phyloP scores from a whole-genome alignment of 140 eudicot genomes.

The Senecio squalidus region DNA sequence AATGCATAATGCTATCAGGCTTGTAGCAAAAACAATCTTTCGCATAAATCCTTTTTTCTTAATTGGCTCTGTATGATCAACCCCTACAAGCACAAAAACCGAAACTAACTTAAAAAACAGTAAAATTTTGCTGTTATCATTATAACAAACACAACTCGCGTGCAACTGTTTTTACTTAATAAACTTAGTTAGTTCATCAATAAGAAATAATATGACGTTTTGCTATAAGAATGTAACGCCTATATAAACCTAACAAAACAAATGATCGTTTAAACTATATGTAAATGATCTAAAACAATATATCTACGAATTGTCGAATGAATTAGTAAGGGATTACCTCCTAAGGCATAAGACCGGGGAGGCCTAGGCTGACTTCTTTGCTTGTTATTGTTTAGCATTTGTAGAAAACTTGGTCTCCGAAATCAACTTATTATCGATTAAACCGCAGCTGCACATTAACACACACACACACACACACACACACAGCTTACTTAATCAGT shows the following conservation, averaged over 20 bases:
- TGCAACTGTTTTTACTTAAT: neutral
- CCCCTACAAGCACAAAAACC: slow-evolving; percentile 38
- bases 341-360: slow-evolving; percentile 67
- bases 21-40: slow-evolving; percentile 51
- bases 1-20: slow-evolving; percentile 59
- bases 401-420: slow-evolving; percentile 21
- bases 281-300: neutral
- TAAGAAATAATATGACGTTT: slow-evolving; percentile 1
- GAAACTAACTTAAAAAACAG: slow-evolving; percentile 7
- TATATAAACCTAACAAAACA: neutral
- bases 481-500: slow-evolving; percentile 4
- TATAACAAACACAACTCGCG: no score
- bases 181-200: neutral
- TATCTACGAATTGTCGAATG: neutral
- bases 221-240: neutral
- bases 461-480: no score
- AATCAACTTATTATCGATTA: no score
- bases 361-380: slow-evolving; percentile 64
- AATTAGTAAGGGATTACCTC: slow-evolving; percentile 35
- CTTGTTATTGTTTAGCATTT: slow-evolving; percentile 63
- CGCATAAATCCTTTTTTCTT: slow-evolving; percentile 52
- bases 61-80: slow-evolving; percentile 79
- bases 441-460: slow-evolving; percentile 19
- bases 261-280: neutral
- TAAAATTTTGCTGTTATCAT: no score